Percentiles rank a stretch among this genome's conserved stretches.
Conservation (phyloP, 1,284 basidiomycete genomes). For the Trametes versicolor region DNA sequence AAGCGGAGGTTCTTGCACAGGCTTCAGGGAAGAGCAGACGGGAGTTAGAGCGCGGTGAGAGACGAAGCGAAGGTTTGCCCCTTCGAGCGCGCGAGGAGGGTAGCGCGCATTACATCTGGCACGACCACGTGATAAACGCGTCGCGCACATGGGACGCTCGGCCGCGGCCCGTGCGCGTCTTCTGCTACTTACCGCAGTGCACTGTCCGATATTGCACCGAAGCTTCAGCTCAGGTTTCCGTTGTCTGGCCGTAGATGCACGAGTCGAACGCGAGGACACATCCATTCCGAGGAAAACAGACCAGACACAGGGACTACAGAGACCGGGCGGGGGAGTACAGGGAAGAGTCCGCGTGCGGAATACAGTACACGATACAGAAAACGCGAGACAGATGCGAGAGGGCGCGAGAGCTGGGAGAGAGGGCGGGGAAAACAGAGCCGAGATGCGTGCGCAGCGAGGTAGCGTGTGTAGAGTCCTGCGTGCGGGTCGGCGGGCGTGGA, state of each 20-base stretch:
- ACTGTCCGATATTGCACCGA: neutral
- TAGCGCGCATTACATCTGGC: neutral
- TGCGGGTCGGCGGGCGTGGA: neutral
- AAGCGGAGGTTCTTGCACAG: no score
- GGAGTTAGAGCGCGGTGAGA: neutral
- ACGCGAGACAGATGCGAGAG: neutral
- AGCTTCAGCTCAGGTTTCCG: neutral
- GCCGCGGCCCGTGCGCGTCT: no score
- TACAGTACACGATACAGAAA: conserved; percentile 9
- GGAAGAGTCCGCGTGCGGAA: neutral
- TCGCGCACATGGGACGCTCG: neutral
- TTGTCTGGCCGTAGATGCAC: neutral
- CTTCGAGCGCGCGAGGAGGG: neutral
- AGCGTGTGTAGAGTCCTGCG: conserved; percentile 14
- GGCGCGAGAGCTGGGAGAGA: neutral
- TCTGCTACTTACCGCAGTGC: neutral
- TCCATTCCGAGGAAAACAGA: conserved; percentile 4
- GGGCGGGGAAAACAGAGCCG: neutral
- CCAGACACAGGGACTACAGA: neutral
- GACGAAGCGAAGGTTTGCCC: neutral
- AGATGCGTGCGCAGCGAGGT: neutral
- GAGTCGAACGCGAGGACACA: conserved; percentile 1
- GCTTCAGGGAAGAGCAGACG: no score
- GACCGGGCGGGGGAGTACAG: neutral
- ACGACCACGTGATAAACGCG: conserved; percentile 6